phyloP scores from a whole-genome alignment of 352 stramenopile species.

The Phytopythium delawarense region DNA sequence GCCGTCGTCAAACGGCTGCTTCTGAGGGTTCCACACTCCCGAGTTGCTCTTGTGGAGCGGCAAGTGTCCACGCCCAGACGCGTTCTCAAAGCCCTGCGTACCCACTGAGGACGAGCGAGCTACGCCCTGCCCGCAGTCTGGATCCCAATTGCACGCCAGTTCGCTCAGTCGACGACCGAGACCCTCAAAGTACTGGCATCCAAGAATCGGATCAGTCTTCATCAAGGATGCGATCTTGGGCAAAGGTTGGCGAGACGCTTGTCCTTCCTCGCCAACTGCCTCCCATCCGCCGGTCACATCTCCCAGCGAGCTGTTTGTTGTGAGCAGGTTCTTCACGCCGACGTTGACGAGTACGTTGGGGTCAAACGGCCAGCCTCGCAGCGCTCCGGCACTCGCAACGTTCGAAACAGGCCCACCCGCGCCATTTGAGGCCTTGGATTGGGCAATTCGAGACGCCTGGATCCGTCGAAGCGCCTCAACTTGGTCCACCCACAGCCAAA shows the following conservation, averaged over 20 bases:
- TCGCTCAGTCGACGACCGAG: slow-evolving; percentile 60
- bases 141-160: slow-evolving; percentile 82
- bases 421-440: slow-evolving; percentile 24
- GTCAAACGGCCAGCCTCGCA: slow-evolving; percentile 74
- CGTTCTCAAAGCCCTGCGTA: slow-evolving; percentile 26
- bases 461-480: slow-evolving; percentile 68
- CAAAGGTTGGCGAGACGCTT: background rate
- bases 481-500: slow-evolving; percentile 87
- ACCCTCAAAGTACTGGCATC: slow-evolving; percentile 72
- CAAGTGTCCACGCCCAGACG: slow-evolving; percentile 19
- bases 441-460: slow-evolving; percentile 48
- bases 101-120: slow-evolving; percentile 12
- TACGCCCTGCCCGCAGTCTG: slow-evolving; percentile 46
- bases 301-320: slow-evolving; percentile 12
- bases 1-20: slow-evolving; percentile 52
- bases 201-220: slow-evolving; percentile 62
- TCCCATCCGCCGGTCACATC: slow-evolving; percentile 4
- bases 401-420: slow-evolving; percentile 22
- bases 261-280: slow-evolving; percentile 5
- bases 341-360: slow-evolving; percentile 50
- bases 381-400: slow-evolving; percentile 26
- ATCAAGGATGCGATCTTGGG: slow-evolving; percentile 37
- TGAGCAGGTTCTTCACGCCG: slow-evolving; percentile 68
- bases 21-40: slow-evolving; percentile 56
- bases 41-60: slow-evolving; percentile 58